A percentile compares a stretch with the other conserved stretches of the same genome.
phyloP scores from a whole-genome alignment of 768 basidiomycete genomes.

The Phylloporus sp. region DNA sequence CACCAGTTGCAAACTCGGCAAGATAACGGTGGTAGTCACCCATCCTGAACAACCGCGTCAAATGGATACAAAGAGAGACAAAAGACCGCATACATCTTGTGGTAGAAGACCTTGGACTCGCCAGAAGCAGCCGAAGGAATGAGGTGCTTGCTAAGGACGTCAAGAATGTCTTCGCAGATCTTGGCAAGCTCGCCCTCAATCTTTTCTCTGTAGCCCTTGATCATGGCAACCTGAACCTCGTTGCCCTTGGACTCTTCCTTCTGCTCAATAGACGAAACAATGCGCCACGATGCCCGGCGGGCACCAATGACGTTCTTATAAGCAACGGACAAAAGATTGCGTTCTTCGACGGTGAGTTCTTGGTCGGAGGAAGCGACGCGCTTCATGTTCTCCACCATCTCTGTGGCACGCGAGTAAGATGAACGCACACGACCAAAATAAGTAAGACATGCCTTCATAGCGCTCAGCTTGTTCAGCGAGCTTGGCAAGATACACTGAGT shows the following conservation, averaged over 20 bases:
- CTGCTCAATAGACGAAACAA: slow-evolving; percentile 97
- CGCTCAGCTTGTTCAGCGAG: slow-evolving; percentile 99
- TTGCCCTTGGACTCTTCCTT: slow-evolving; percentile 99
- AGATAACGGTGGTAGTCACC: slow-evolving; percentile 99
- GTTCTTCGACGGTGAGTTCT: slow-evolving; percentile 97
- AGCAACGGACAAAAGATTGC: slow-evolving; percentile 94
- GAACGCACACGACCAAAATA: slow-evolving; percentile 11
- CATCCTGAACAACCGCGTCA: slow-evolving; percentile 61
- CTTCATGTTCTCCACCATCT: slow-evolving; percentile 99
- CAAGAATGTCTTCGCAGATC: slow-evolving; percentile 98
- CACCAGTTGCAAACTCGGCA: slow-evolving; percentile 96
- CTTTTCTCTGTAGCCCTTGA: slow-evolving; percentile 97
- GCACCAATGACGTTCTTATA: slow-evolving; percentile 99
- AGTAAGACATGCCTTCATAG: slow-evolving; percentile 72
- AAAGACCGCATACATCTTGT: slow-evolving; percentile 79
- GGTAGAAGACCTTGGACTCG: slow-evolving; percentile 99
- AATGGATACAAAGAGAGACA: neutral
- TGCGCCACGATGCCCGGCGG: slow-evolving; percentile 96
- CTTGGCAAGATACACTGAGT: slow-evolving; percentile 99
- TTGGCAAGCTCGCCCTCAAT: slow-evolving; percentile 95
- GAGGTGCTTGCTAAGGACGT: slow-evolving; percentile 96
- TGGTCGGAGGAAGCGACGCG: slow-evolving; percentile 95
- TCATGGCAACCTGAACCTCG: slow-evolving; percentile 93
- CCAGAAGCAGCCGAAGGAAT: slow-evolving; percentile 95
- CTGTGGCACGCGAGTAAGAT: slow-evolving; percentile 35